Conservation (phyloP, 768 basidiomycete genomes). For the Cystobasidium ongulense region DNA sequence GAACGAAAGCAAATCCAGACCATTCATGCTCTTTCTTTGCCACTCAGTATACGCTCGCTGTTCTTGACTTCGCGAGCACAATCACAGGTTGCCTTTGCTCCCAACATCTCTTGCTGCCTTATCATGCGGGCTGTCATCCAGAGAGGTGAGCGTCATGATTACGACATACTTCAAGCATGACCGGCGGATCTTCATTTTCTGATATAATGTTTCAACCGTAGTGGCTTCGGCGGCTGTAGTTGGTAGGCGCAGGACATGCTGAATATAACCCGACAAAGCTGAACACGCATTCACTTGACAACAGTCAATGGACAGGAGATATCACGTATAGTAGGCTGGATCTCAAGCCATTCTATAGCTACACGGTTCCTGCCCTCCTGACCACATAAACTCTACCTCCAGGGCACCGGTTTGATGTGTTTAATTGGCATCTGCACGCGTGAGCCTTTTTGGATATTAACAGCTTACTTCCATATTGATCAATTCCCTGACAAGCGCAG, state of each 20-base stretch:
- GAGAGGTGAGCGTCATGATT: background rate
- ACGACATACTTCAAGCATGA: too few species aligned
- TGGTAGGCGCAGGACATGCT: background rate
- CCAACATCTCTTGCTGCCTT: too few species aligned
- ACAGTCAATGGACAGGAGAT: constrained; percentile 5
- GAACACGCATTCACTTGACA: background rate
- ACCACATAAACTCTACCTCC: background rate
- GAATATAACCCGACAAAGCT: background rate
- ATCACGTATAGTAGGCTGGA: background rate
- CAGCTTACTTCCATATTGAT: too few species aligned
- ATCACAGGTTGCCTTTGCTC: background rate
- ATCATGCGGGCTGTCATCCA: constrained; percentile 15
- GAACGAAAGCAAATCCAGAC: too few species aligned
- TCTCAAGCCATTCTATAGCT: background rate
- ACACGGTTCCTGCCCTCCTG: background rate
- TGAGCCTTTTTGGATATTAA: background rate
- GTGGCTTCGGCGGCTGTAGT: constrained; percentile 4
- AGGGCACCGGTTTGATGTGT: constrained; percentile 32
- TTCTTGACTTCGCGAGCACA: too few species aligned
- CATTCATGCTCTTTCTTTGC: too few species aligned
- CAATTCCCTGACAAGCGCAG: constrained; percentile 45
- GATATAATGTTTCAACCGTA: too few species aligned
- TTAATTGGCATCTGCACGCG: background rate
- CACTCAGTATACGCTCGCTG: too few species aligned
- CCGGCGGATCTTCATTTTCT: too few species aligned